Evolutionary conservation across 768 basidiomycete genomes (phyloP).

Genomic region (Tubosaeta sp.): DNA sequence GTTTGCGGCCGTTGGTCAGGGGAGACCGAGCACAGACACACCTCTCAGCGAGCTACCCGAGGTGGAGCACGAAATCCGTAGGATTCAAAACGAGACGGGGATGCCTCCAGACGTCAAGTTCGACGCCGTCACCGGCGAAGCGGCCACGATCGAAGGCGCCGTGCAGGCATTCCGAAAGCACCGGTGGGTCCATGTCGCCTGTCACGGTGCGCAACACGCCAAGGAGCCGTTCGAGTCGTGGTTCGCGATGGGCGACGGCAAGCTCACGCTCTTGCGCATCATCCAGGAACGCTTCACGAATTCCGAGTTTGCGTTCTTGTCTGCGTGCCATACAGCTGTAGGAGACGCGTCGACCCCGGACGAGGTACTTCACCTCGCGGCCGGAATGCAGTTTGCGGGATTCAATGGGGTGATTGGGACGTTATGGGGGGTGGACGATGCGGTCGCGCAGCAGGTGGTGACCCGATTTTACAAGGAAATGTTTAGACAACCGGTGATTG

Average conservation of each 20-base stretch:
- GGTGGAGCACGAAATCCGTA: background rate
- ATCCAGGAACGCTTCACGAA: background rate
- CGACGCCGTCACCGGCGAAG: background rate
- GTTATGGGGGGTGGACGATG: background rate
- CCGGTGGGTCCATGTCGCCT: background rate
- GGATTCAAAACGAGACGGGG: background rate
- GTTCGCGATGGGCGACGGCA: background rate
- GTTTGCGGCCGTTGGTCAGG: background rate
- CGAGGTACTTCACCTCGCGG: background rate
- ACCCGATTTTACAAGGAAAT: background rate
- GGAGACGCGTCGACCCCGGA: background rate
- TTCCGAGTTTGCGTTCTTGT: background rate
- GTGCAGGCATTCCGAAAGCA: background rate
- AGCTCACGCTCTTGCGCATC: background rate
- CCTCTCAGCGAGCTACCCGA: background rate
- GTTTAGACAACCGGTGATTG: background rate
- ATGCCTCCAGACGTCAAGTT: background rate
- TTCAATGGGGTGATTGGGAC: background rate
- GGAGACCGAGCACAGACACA: background rate
- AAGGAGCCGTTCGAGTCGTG: background rate
- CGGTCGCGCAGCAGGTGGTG: background rate
- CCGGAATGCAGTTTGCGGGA: background rate
- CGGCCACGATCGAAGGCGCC: background rate
- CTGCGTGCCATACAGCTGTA: background rate
- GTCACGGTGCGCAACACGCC: background rate